Conservation (phyloP, 805 yeast species). For the Suhomyces tanzawaensis region DNA sequence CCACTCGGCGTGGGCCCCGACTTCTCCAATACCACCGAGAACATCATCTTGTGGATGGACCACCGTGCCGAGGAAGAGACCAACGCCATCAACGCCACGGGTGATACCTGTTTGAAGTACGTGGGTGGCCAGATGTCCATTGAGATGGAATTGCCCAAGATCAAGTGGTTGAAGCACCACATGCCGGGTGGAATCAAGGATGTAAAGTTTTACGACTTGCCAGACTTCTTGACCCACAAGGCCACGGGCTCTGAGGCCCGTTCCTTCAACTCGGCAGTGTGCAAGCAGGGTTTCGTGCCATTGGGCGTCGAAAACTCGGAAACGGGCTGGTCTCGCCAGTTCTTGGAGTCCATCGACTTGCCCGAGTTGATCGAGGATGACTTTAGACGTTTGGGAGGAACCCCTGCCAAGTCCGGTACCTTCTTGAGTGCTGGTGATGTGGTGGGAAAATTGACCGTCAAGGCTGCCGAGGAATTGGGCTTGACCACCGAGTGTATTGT, state of each 20-base stretch:
- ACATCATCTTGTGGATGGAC: conserved; percentile 97
- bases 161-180: conserved; percentile 91
- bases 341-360: conserved; percentile 64
- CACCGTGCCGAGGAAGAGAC: conserved; percentile 90
- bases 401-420: conserved; percentile 66
- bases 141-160: conserved; percentile 97
- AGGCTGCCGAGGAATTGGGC: conserved; percentile 81
- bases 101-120: conserved; percentile 76
- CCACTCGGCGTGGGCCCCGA: conserved; percentile 94
- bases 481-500: conserved; percentile 76
- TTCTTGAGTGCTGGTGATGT: conserved; percentile 87
- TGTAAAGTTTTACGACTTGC: conserved; percentile 85
- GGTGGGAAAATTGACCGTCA: conserved; percentile 66
- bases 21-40: conserved; percentile 67
- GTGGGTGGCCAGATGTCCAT: conserved; percentile 98
- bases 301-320: conserved; percentile 82
- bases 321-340: conserved; percentile 88
- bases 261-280: conserved; percentile 85
- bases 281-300: conserved; percentile 95
- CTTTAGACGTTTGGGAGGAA: conserved; percentile 81
- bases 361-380: conserved; percentile 75
- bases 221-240: conserved; percentile 87
- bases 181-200: conserved; percentile 57
- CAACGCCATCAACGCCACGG: conserved; percentile 72
- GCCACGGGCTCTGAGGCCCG: conserved; percentile 88